Percentiles rank a stretch among this genome's conserved stretches.
Conservation (phyloP, 257 asterid species). For the Ophiorrhiza pumila region DNA sequence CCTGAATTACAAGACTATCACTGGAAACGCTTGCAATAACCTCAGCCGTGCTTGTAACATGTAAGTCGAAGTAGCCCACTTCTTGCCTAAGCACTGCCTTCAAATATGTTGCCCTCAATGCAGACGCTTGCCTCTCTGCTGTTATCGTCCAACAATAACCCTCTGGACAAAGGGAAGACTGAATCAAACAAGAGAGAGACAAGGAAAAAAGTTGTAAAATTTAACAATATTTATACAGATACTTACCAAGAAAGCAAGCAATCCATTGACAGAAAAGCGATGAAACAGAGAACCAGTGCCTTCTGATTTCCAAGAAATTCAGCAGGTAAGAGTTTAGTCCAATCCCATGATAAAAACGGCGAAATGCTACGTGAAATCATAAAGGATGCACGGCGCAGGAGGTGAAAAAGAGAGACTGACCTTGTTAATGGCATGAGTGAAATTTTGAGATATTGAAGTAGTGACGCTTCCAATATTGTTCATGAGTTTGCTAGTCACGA, state of each 20-base stretch:
- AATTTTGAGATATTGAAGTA: constrained; percentile 23
- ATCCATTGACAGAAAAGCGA: constrained; percentile 78
- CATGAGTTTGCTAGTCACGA: constrained; percentile 60
- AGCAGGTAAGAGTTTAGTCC: background rate
- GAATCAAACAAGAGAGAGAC: background rate
- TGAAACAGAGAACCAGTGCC: constrained; percentile 65
- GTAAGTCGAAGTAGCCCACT: constrained; percentile 85
- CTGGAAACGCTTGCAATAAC: constrained; percentile 74
- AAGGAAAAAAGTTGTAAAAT: background rate
- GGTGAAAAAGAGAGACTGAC: constrained; percentile 33
- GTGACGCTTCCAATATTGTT: constrained; percentile 48
- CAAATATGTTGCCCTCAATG: constrained; percentile 58
- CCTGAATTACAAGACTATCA: constrained; percentile 83
- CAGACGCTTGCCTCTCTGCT: constrained; percentile 87
- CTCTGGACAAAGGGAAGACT: constrained; percentile 36
- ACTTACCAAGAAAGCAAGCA: constrained; percentile 72
- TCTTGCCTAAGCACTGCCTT: constrained; percentile 94
- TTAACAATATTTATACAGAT: background rate
- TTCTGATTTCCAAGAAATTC: constrained; percentile 44
- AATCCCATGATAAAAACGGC: too few relatives aligned
- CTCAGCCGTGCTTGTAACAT: constrained; percentile 82
- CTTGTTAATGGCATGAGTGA: constrained; percentile 49
- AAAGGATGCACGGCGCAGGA: too few relatives aligned
- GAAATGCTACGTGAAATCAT: too few relatives aligned
- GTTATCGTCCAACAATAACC: constrained; percentile 98